Percentiles rank a stretch among this genome's conserved stretches.
phyloP scores from a whole-genome alignment of 202 grass and related monocot species.

The Setaria italica region DNA sequence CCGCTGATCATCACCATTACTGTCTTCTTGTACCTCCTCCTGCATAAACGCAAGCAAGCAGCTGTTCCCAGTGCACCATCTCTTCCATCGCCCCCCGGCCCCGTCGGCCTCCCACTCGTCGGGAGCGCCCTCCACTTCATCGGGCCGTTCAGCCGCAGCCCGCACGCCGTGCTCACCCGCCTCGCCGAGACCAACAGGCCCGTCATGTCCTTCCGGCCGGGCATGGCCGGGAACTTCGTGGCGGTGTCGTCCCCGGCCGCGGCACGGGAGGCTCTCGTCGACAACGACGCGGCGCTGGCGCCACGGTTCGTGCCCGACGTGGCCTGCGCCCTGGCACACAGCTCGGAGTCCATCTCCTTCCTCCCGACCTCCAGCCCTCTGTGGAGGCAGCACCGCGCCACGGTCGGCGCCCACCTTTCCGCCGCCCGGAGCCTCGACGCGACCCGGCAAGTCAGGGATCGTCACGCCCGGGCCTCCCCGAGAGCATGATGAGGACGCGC shows the following conservation, averaged over 20 bases:
- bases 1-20: not conserved
- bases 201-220: constrained; percentile 12
- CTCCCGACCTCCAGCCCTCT: constrained; percentile 12
- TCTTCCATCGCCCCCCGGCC: constrained; percentile 16
- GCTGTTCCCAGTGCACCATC: not conserved
- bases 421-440: not conserved
- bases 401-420: constrained; percentile 2
- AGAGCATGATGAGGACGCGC: constrained; percentile 5
- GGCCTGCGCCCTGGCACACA: constrained; percentile 2
- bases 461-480: constrained; percentile 18
- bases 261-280: constrained; percentile 38
- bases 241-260: constrained; percentile 41
- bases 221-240: constrained; percentile 10
- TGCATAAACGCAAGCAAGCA: not conserved
- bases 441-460: constrained; percentile 9
- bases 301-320: constrained; percentile 47
- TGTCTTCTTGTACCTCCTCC: not conserved
- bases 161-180: constrained; percentile 17
- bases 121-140: constrained; percentile 42
- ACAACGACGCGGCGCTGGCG: constrained; percentile 44
- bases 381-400: constrained; percentile 47
- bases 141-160: not conserved
- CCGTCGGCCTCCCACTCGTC: constrained; percentile 28
- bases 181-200: constrained; percentile 41
- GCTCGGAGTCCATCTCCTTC: constrained; percentile 29